Conservation (phyloP, 2,329 filamentous ascomycete genomes). For the Pseudogymnoascus sp. region DNA sequence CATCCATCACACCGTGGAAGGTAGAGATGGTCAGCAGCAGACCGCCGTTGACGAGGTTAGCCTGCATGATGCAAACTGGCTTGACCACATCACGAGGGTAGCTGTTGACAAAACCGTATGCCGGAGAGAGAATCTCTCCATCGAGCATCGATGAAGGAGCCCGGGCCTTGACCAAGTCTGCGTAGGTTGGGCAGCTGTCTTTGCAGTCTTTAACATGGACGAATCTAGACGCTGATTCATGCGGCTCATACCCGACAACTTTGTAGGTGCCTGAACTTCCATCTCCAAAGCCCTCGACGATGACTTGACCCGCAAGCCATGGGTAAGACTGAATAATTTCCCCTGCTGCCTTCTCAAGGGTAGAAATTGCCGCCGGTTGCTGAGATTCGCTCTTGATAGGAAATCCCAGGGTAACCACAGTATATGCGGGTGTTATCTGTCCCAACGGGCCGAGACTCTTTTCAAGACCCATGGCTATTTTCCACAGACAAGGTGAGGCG, state of each 20-base stretch:
- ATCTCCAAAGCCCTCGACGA: neutral
- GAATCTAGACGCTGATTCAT: neutral
- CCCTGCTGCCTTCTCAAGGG: neutral
- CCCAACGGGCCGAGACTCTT: neutral
- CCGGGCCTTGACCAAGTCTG: neutral
- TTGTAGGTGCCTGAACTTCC: constrained; percentile 10
- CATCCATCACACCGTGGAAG: constrained; percentile 1
- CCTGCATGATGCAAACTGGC: neutral
- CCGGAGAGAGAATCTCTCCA: neutral
- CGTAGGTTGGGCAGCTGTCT: neutral
- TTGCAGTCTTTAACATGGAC: constrained; percentile 3
- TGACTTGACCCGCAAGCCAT: constrained; percentile 11
- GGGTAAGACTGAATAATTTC: constrained; percentile 2
- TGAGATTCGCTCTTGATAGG: neutral
- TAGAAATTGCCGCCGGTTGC: neutral
- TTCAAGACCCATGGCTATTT: neutral
- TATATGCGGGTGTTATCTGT: neutral
- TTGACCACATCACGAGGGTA: constrained; percentile 1
- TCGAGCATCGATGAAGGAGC: neutral
- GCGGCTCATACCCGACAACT: neutral
- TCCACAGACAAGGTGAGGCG: no score
- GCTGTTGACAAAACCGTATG: neutral
- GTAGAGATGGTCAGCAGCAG: neutral
- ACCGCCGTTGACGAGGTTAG: neutral
- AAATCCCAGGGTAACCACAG: neutral